Evolutionary conservation across 306 rosid genomes (phyloP).

Genomic region (Lathyrus aphaca): DNA sequence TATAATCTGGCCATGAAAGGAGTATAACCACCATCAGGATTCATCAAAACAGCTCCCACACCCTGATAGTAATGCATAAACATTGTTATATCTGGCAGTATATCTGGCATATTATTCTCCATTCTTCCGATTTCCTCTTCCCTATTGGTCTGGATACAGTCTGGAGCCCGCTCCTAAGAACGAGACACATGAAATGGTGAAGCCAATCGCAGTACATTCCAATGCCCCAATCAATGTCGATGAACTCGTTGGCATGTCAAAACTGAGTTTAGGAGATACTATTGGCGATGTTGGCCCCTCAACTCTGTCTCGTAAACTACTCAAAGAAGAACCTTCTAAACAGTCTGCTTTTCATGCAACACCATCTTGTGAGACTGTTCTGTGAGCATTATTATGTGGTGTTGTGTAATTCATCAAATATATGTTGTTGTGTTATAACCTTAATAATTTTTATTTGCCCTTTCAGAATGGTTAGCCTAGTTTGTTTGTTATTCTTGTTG

Average conservation of each 20-base stretch:
- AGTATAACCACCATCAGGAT: too few relatives aligned
- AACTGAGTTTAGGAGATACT: constrained; percentile 86
- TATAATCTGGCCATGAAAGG: too few relatives aligned
- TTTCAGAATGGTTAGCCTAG: constrained; percentile 44
- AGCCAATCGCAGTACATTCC: constrained; percentile 89
- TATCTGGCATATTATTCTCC: constrained; percentile 80
- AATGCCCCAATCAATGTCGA: constrained; percentile 86
- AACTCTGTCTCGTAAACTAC: constrained; percentile 69
- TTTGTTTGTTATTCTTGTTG: constrained; percentile 57
- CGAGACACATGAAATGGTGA: constrained; percentile 81
- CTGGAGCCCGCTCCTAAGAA: constrained; percentile 53
- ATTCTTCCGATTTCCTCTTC: constrained; percentile 70
- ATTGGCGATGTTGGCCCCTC: constrained; percentile 73
- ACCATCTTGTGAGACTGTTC: constrained; percentile 56
- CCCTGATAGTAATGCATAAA: constrained; percentile 41
- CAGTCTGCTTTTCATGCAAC: constrained; percentile 96
- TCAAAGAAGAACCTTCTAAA: constrained; percentile 85
- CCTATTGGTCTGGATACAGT: constrained; percentile 73
- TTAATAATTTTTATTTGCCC: constrained; percentile 47
- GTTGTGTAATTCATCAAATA: constrained; percentile 47
- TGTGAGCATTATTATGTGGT: constrained; percentile 54
- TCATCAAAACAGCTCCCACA: too few relatives aligned
- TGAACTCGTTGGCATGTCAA: constrained; percentile 94
- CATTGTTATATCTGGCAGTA: constrained; percentile 57
- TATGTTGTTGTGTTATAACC: constrained; percentile 48